Conservation (phyloP, 495 filamentous ascomycete genomes). For the Aspergillus heteromorphus region DNA sequence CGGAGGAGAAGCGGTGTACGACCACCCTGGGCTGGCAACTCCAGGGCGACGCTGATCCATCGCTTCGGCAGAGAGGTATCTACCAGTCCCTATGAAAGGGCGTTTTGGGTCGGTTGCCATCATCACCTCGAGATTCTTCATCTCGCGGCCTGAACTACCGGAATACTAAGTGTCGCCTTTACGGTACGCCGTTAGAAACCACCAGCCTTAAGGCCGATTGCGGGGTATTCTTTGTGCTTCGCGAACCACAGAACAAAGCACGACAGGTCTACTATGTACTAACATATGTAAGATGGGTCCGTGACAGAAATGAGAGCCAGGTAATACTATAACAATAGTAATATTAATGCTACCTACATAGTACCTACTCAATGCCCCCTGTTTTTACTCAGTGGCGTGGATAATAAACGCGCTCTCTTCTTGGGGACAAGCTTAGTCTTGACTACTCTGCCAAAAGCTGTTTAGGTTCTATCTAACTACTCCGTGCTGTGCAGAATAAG, state of each 20-base stretch:
- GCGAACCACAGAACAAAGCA: neutral
- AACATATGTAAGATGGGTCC: neutral
- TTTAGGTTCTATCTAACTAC: too few relatives aligned
- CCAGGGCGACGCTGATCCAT: slow-evolving; percentile 8
- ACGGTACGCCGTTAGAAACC: neutral
- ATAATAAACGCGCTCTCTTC: too few relatives aligned
- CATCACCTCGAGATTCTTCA: neutral
- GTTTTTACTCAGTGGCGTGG: too few relatives aligned
- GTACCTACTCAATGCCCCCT: too few relatives aligned
- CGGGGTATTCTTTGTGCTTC: neutral
- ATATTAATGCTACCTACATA: too few relatives aligned
- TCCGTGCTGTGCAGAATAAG: too few relatives aligned
- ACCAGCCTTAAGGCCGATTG: neutral
- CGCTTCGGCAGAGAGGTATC: neutral
- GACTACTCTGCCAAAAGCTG: too few relatives aligned
- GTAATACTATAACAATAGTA: too few relatives aligned
- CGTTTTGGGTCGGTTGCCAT: slow-evolving; percentile 5
- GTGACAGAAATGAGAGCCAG: neutral
- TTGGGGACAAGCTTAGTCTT: too few relatives aligned
- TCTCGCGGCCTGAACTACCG: neutral
- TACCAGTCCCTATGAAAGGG: neutral
- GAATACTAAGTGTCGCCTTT: neutral
- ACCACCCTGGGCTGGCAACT: slow-evolving; percentile 1
- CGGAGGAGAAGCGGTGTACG: slow-evolving; percentile 16
- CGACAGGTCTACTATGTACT: neutral